A percentile compares a stretch with the other conserved stretches of the same genome.
These are phyloP conservation scores for Cadophora sp. DNA, from an alignment of 2,329 filamentous ascomycete species.

Conservation along the genomic window DNA sequence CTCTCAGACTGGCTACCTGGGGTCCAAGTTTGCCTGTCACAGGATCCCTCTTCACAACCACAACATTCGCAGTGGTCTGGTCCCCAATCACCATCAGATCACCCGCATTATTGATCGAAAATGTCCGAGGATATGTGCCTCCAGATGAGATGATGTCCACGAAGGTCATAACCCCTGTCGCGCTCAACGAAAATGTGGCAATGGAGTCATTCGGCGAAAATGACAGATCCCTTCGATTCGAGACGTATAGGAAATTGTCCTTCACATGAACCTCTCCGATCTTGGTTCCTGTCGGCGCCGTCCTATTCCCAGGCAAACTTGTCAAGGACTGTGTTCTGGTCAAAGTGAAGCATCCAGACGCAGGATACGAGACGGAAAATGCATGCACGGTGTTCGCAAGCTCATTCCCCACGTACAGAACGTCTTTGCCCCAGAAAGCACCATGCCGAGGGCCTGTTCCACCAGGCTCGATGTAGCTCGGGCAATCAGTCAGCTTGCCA, in stretches of 20 bases:
- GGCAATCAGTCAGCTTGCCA: constrained; percentile 47
- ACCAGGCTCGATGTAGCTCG: constrained; percentile 43
- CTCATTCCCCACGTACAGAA: constrained; percentile 52
- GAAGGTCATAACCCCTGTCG: constrained; percentile 48
- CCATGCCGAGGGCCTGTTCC: constrained; percentile 60
- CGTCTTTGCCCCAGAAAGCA: constrained; percentile 50
- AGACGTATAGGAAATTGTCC: constrained; percentile 63
- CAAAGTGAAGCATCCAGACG: constrained; percentile 53
- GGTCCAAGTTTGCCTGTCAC: constrained; percentile 48
- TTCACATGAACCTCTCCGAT: constrained; percentile 60
- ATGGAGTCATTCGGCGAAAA: constrained; percentile 58
- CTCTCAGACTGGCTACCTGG: constrained; percentile 49
- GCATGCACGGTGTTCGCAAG: constrained; percentile 49
- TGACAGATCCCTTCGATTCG: constrained; percentile 66
- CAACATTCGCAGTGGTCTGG: constrained; percentile 49
- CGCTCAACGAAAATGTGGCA: constrained; percentile 46
- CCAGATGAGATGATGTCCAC: constrained; percentile 51
- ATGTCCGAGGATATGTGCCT: constrained; percentile 53
- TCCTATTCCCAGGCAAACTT: constrained; percentile 52
- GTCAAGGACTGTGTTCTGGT: constrained; percentile 52
- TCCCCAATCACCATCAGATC: constrained; percentile 52
- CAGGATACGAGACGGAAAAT: constrained; percentile 47
- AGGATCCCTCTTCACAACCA: constrained; percentile 49
- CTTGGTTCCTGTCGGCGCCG: constrained; percentile 54
- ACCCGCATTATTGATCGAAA: constrained; percentile 51